Percentiles rank a stretch among this genome's conserved stretches.
These are phyloP conservation scores for Arthrobotrys musiformis DNA, from an alignment of 2,329 filamentous ascomycete genomes.

Conservation along the genomic window DNA sequence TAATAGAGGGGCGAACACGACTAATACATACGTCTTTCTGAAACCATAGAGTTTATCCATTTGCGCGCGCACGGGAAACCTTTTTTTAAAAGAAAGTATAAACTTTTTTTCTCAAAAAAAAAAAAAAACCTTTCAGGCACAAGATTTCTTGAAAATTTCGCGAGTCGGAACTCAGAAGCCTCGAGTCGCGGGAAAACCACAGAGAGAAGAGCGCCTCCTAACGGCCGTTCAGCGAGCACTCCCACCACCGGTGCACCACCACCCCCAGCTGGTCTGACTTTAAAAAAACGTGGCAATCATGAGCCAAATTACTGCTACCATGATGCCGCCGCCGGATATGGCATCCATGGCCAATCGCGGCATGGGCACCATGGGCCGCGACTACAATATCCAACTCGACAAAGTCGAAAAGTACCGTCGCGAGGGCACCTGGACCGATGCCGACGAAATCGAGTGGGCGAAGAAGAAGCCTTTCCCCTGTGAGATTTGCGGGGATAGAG, in stretches of 20 bases:
- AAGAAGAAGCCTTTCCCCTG: constrained; percentile 59
- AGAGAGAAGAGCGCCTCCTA: constrained; percentile 6
- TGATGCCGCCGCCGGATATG: constrained; percentile 55
- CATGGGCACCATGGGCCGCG: constrained; percentile 51
- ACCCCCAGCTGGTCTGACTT: background rate
- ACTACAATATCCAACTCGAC: constrained; percentile 59
- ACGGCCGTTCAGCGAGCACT: background rate
- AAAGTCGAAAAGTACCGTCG: constrained; percentile 59
- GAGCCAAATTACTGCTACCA: constrained; percentile 54
- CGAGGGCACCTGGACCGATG: constrained; percentile 58
- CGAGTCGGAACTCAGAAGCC: constrained; percentile 44
- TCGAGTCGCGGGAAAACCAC: background rate
- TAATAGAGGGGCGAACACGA: too few species aligned
- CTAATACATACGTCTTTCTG: too few species aligned
- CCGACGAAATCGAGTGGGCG: constrained; percentile 59
- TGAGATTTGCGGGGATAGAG: constrained; percentile 58
- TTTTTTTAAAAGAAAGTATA: background rate
- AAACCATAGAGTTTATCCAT: background rate
- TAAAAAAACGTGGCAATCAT: constrained; percentile 3
- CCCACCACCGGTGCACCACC: too few species aligned
- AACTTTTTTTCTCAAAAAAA: too few species aligned
- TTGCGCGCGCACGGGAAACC: background rate
- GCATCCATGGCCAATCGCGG: constrained; percentile 52
- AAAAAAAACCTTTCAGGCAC: constrained; percentile 17
- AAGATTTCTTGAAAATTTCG: background rate